Evolutionary conservation across 2,329 filamentous ascomycete species (phyloP), one percentile per base, ranked within the genome.

Genomic region (Fonsecaea multimorphosa): DNA sequence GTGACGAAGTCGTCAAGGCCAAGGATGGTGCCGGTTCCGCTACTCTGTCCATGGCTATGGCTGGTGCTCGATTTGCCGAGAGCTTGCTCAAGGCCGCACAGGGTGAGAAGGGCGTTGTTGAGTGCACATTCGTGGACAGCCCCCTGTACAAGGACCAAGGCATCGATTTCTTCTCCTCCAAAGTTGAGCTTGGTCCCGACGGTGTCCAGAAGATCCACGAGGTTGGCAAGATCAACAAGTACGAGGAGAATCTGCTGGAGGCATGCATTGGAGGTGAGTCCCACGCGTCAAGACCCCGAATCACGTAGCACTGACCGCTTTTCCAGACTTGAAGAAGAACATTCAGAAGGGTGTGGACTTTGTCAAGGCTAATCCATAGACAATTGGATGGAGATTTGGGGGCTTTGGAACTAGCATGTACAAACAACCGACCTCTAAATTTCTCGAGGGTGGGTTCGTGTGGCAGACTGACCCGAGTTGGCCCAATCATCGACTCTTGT

Each of bases 111-210:
- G 92, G 92, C 78, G 90, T 99, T 75, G 80, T 96, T 72, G 95
- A 99, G 89, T 93, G 93, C 74, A 93, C 94, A 70, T 99, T 97
- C 76, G 93, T 99, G 77, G 93, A 99, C 83, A 94, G 90, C 79
- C 93, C 94, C 71, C 89, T 98, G 73, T 98, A 92, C 91, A 97
- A 97, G 90, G 93, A 97, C 85, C 91, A 96, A 85, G 95, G 94
- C 77, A 87, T 96, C 76, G 91, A 96, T 68, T 99, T 96, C 91
- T 99, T 99, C 85, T 90, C 92, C 78, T 93, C 91, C 83, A 90
- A 88, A 81, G 91, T 99, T 78, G 92, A 97, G 86, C 91, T 99
- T 77, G 95, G 95, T 84, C 93, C 93, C 80, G 90, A 94, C 80
- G 95, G 95, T 85, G 94, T 96, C 72, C 89, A 95, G 87, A 91